Conservation (phyloP, 202 grass and related monocot species). For the Hordeum pubiflorum region DNA sequence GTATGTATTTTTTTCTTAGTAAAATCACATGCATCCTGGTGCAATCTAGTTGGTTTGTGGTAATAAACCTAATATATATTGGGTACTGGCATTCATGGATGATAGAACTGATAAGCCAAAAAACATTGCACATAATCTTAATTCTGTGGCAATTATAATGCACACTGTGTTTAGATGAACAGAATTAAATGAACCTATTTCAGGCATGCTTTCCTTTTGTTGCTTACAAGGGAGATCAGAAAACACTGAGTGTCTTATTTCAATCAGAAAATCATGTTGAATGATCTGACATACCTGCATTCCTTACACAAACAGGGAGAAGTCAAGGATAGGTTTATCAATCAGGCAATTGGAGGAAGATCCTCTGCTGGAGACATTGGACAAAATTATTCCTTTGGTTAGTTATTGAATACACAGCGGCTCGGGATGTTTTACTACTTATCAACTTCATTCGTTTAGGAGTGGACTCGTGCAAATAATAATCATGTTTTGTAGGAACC, state of each 20-base stretch:
- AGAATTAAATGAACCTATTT: not conserved
- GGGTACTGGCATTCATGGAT: not conserved
- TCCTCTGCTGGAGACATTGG: conserved; percentile 84
- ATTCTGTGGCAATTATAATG: not conserved
- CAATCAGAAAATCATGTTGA: not conserved
- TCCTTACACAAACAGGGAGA: conserved; percentile 45
- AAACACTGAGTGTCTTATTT: not conserved
- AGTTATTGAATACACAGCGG: conserved; percentile 11
- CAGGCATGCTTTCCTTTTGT: not conserved
- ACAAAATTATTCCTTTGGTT: conserved; percentile 83
- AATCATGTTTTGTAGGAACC: conserved; percentile 33
- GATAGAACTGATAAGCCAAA: not conserved
- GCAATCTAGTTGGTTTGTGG: not conserved
- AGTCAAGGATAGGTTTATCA: conserved; percentile 77
- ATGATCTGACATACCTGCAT: not conserved
- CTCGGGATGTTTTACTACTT: not conserved
- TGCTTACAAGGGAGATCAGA: not conserved
- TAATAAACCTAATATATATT: conserved; percentile 10
- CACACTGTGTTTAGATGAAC: not conserved
- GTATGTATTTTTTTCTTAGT: not conserved
- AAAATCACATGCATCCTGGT: not conserved
- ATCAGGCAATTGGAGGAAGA: conserved; percentile 90
- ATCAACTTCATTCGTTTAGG: not conserved
- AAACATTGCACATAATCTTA: not conserved
- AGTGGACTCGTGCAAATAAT: not conserved